Evolutionary conservation across 2,329 filamentous ascomycete genomes (phyloP).

Genomic region (Scortechinia acanthostroma): DNA sequence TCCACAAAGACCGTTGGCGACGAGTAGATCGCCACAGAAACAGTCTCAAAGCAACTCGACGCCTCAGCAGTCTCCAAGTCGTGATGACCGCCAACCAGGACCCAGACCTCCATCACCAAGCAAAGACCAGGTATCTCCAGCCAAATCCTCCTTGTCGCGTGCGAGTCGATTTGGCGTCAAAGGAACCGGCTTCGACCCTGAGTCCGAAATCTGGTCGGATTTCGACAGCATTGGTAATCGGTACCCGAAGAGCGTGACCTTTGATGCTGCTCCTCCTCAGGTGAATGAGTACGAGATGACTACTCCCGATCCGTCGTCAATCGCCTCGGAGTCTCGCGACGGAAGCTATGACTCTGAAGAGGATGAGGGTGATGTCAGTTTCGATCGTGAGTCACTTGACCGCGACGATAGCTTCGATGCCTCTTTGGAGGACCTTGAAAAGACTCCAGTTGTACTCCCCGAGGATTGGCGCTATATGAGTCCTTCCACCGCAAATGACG

Average conservation of each 20-base stretch:
- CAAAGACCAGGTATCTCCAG: not conserved
- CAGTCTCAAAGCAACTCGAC: not conserved
- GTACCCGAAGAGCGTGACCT: conserved; percentile 93
- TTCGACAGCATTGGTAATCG: conserved; percentile 63
- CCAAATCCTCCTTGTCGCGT: not conserved
- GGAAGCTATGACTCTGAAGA: conserved; percentile 81
- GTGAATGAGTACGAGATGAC: conserved; percentile 98
- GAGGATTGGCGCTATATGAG: conserved; percentile 86
- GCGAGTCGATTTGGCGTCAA: not conserved
- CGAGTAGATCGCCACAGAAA: not conserved
- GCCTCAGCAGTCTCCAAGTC: not conserved
- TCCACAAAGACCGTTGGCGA: not conserved
- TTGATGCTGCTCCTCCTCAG: conserved; percentile 85
- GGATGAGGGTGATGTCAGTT: conserved; percentile 35
- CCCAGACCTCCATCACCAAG: not conserved
- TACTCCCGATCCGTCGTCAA: conserved; percentile 88
- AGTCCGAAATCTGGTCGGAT: not conserved
- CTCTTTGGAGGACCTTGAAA: conserved; percentile 88
- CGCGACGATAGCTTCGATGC: conserved; percentile 90
- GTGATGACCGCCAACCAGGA: not conserved
- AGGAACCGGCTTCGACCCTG: not conserved
- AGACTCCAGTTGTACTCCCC: conserved; percentile 93
- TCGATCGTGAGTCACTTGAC: conserved; percentile 44
- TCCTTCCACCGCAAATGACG: conserved; percentile 35
- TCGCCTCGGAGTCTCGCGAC: conserved; percentile 82